phyloP scores from a whole-genome alignment of 129 eudicot genomes.

The carrot (Daucus carota) region DH1_v3.0 NC_030384.2:45152001-45152500 shows the following conservation, averaged over 20 bases:
- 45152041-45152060: not conserved
- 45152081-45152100: conserved; percentile 14
- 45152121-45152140: conserved; percentile 2
- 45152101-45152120: conserved; percentile 14
- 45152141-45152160: conserved; percentile 20
- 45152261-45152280: not conserved
- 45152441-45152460: conserved; percentile 20
- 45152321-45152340: conserved; percentile 27
- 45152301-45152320: conserved; percentile 32
- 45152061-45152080: not conserved
- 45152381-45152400: conserved; percentile 37
- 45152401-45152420: conserved; percentile 23
- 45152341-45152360: conserved; percentile 19
- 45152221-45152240: conserved; percentile 28
- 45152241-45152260: conserved; percentile 24
- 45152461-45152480: conserved; percentile 42
- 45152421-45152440: conserved; percentile 26
- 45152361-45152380: conserved; percentile 23
- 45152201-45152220: conserved; percentile 22
- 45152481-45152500: conserved; percentile 33
- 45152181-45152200: conserved; percentile 35
- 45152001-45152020: conserved; percentile 14
- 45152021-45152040: conserved; percentile 16
- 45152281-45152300: conserved; percentile 6
- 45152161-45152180: conserved; percentile 30